A percentile compares a stretch with the other conserved stretches of the same genome.
These are phyloP conservation scores for Cinnamomum chago DNA, from an alignment of 164 flowering plant genomes.

Conservation along the genomic window DNA sequence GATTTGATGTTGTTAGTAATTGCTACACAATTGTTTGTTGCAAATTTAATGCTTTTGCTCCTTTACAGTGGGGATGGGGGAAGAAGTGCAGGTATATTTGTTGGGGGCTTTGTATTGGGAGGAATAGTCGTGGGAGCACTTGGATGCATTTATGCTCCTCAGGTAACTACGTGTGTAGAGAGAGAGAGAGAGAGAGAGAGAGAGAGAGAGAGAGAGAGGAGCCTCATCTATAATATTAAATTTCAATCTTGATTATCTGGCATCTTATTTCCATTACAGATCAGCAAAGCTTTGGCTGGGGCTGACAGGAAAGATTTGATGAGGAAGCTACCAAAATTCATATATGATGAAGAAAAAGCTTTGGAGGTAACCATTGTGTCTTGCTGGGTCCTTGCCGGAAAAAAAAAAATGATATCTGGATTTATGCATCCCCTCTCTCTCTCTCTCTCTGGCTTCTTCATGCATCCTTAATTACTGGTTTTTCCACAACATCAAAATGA, in stretches of 20 bases:
- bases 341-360: constrained; percentile 91
- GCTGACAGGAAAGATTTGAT: constrained; percentile 77
- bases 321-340: constrained; percentile 85
- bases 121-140: constrained; percentile 80
- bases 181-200: too few relatives aligned
- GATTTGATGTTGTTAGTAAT: neutral
- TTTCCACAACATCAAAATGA: too few relatives aligned
- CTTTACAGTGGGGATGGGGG: constrained; percentile 44
- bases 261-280: constrained; percentile 30
- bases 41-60: neutral
- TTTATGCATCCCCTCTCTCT: neutral
- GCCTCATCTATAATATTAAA: too few relatives aligned
- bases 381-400: neutral
- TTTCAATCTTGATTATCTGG: neutral
- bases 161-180: constrained; percentile 36
- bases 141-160: constrained; percentile 88
- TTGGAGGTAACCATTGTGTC: constrained; percentile 60
- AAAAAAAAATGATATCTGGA: neutral
- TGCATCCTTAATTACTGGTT: too few relatives aligned
- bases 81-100: constrained; percentile 57
- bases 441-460: too few relatives aligned
- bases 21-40: neutral
- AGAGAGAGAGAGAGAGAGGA: too few relatives aligned
- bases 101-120: constrained; percentile 92
- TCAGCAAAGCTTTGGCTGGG: constrained; percentile 79